These are phyloP conservation scores for Pythium graminicola DNA, from an alignment of 352 stramenopile species.

Conservation along the genomic window DNA sequence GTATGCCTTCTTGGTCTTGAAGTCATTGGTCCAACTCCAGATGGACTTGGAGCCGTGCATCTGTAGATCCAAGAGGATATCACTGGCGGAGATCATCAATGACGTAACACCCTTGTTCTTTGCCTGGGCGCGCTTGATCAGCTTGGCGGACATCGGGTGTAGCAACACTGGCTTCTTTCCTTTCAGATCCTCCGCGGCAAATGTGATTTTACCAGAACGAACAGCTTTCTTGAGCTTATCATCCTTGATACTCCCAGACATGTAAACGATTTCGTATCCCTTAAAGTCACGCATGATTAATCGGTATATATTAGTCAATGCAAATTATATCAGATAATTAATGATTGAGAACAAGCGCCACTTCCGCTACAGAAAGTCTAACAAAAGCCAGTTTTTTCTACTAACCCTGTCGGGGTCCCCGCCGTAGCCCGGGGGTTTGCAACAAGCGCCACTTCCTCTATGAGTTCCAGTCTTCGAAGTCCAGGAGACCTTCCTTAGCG, in stretches of 20 bases:
- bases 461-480: background rate
- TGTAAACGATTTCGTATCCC: conserved; percentile 8
- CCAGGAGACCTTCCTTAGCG: background rate
- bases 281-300: conserved; percentile 7
- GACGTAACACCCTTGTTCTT: conserved; percentile 4
- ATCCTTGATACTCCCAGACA: conserved; percentile 1
- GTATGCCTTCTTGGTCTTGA: conserved; percentile 6
- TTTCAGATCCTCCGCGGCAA: conserved; percentile 2
- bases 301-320: background rate
- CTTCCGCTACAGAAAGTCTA: no score
- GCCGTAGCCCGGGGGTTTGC: no score
- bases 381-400: no score
- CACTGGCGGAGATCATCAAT: conserved; percentile 1
- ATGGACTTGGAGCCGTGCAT: conserved; percentile 2
- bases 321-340: background rate
- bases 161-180: conserved; percentile 2
- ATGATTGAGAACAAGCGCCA: no score
- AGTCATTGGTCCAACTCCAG: conserved; percentile 4
- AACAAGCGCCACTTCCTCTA: no score
- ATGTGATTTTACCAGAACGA: conserved; percentile 4
- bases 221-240: conserved; percentile 9
- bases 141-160: conserved; percentile 5
- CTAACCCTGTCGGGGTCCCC: no score
- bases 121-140: background rate
- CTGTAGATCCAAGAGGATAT: conserved; percentile 2